phyloP scores from a whole-genome alignment of 2,329 filamentous ascomycete genomes.

The Apiospora arundinis region DNA sequence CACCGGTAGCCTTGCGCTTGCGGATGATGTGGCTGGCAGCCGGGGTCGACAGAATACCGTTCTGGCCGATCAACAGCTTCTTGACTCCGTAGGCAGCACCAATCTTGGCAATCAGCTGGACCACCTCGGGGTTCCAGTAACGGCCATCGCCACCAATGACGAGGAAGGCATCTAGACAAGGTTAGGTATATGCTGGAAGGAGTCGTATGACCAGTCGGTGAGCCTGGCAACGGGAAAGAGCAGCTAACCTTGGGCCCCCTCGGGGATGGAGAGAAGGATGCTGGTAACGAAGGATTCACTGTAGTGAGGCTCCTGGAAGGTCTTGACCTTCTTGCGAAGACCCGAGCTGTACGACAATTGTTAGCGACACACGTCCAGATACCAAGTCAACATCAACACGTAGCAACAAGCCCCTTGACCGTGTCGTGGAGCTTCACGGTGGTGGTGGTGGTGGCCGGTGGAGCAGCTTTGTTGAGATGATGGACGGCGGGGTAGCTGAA shows the following conservation, averaged over 20 bases:
- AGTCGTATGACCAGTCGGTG: not conserved
- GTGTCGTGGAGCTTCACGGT: not conserved
- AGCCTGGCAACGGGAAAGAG: conserved; percentile 30
- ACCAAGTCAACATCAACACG: conserved; percentile 6
- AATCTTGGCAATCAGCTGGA: conserved; percentile 97
- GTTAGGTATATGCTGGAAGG: not conserved
- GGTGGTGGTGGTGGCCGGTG: not conserved
- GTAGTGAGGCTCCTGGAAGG: conserved; percentile 96
- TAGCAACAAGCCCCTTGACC: not conserved
- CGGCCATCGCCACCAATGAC: conserved; percentile 98
- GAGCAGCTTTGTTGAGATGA: conserved; percentile 23
- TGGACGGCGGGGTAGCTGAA: conserved; percentile 42
- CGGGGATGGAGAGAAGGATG: conserved; percentile 94
- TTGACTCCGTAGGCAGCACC: conserved; percentile 96
- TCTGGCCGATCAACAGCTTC: conserved; percentile 95
- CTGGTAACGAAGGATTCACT: conserved; percentile 94
- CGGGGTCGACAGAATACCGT: conserved; percentile 95
- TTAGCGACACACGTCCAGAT: conserved; percentile 22
- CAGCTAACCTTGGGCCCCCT: conserved; percentile 77
- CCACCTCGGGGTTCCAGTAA: conserved; percentile 96
- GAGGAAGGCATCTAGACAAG: conserved; percentile 70
- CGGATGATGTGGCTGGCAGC: conserved; percentile 96
- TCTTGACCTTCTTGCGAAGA: conserved; percentile 97
- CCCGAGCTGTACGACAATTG: conserved; percentile 71
- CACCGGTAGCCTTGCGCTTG: conserved; percentile 92